Conservation (phyloP, 345 rosid species). For the Pistacia atlantica region DNA sequence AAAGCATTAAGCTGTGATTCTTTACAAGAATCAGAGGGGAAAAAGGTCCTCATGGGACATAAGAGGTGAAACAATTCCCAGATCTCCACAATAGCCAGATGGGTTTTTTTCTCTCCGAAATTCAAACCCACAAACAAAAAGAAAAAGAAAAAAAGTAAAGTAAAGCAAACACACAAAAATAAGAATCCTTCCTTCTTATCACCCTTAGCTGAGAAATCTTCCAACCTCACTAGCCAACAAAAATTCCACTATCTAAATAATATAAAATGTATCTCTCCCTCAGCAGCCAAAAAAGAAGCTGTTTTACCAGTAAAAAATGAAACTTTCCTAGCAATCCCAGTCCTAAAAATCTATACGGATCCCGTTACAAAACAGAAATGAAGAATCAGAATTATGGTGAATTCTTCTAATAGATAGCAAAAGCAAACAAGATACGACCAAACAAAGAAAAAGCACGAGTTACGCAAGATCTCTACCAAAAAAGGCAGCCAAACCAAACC, state of each 20-base stretch:
- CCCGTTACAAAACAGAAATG: constrained; percentile 4
- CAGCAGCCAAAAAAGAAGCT: constrained; percentile 17
- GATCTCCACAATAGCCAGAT: constrained; percentile 91
- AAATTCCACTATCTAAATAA: constrained; percentile 24
- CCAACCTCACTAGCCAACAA: constrained; percentile 38
- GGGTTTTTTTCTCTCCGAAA: constrained; percentile 34
- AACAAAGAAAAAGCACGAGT: constrained; percentile 22
- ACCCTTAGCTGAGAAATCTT: constrained; percentile 29
- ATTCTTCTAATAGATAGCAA: constrained; percentile 1
- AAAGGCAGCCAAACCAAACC: constrained; percentile 38
- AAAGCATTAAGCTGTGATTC: constrained; percentile 75
- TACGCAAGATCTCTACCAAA: constrained; percentile 38
- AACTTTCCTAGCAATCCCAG: constrained; percentile 20
- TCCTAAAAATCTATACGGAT: constrained; percentile 18
- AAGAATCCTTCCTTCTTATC: constrained; percentile 25
- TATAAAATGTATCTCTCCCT: constrained; percentile 15
- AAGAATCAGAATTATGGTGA: background rate
- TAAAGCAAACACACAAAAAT: background rate
- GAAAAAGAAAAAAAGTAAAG: background rate
- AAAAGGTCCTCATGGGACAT: constrained; percentile 89
- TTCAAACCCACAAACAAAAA: constrained; percentile 13
- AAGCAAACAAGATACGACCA: constrained; percentile 24
- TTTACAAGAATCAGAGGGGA: constrained; percentile 83
- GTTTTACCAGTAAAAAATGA: constrained; percentile 23
- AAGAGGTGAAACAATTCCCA: constrained; percentile 84